Base-by-base conservation (phyloP, 108 stramenopile genomes). In the Cyclotella baltica region DNA sequence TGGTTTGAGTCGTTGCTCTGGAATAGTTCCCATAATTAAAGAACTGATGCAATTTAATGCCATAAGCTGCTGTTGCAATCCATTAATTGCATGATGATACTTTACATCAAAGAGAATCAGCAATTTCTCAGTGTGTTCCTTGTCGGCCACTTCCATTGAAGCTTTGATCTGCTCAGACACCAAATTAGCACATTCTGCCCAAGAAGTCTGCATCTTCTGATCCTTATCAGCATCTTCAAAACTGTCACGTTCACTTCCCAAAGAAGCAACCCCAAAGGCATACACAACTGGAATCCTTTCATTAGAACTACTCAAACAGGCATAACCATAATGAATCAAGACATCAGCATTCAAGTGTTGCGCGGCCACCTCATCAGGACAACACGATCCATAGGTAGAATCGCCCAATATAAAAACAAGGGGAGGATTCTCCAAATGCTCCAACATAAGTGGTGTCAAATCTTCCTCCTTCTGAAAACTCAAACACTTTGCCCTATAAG, bases 331-430 rank as follows among this genome's bases (percentile, higher is more conserved):
- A 79, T 98, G 97, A 6, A 98, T 84, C 38, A 98, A 73, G 13
- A 96, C 79, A 72, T 95, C 87, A 23, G 98, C 98, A 63, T 96
- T 84, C 28, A 98, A 87, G 83, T 98, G 98, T 59, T 89, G 77
- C 4, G 97, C 97, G 3, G 94, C 91, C 4, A 98, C 92, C 73
- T 96, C 94, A 75, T 98, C 98, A 19, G 97, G 96, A 86, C 97
- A 98, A 76, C 97, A 98, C 25, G 90, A 83, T 56, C 87, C 95
- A 47, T 93, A 93, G n/a, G 96, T 95, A 1, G 98, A 96, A 76
- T 98, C 98, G 4, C 98, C 98, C 29, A 97, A 70, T 19, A 95
- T 85, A 69, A 98, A 98, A n/a, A 96, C 77, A 22, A 96, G 76
- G 25, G 94, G 88, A 5, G 31, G 34, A 51, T 78, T 69, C 31